These are phyloP conservation scores for Emergomyces pasteurianus DNA, from an alignment of 2,329 filamentous ascomycete species.

Conservation along the genomic window DNA sequence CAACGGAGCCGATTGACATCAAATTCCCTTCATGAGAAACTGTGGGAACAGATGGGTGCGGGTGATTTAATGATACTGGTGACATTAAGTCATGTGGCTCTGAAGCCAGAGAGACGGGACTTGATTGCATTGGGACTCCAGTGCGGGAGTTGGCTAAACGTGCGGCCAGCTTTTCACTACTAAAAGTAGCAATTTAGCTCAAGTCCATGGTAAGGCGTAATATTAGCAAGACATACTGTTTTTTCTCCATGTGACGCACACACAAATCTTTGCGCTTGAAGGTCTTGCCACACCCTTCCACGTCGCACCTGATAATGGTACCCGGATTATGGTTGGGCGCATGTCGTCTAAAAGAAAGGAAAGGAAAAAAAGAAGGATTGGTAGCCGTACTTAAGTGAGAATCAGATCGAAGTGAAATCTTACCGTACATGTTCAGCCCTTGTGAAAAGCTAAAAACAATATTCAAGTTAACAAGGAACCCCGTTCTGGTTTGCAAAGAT, in stretches of 20 bases:
- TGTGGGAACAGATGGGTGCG: not conserved
- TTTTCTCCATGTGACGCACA: conserved; percentile 37
- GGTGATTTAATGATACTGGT: not conserved
- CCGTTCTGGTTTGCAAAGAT: not conserved
- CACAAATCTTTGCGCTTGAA: conserved; percentile 39
- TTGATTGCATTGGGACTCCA: not conserved
- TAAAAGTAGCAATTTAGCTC: not conserved
- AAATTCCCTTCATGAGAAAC: not conserved
- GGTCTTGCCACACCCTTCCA: conserved; percentile 34
- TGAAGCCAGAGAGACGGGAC: not conserved
- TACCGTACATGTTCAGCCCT: conserved; percentile 38
- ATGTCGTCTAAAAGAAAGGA: conserved; percentile 34
- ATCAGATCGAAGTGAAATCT: not conserved
- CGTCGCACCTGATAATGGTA: conserved; percentile 32
- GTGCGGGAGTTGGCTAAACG: not conserved
- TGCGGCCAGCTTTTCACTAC: not conserved
- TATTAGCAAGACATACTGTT: conserved; percentile 27
- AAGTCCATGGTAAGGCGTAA: not conserved
- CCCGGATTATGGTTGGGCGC: conserved; percentile 40
- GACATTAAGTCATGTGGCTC: not conserved
- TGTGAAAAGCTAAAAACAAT: conserved; percentile 34
- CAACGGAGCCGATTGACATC: conserved; percentile 1
- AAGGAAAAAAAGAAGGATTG: no score
- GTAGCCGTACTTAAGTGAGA: not conserved
- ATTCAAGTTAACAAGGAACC: conserved; percentile 7